A percentile compares a stretch with the other conserved stretches of the same genome.
These are phyloP conservation scores for Chrysanthemum lavandulifolium DNA, from an alignment of 129 eudicot species.

Conservation along the genomic window DNA sequence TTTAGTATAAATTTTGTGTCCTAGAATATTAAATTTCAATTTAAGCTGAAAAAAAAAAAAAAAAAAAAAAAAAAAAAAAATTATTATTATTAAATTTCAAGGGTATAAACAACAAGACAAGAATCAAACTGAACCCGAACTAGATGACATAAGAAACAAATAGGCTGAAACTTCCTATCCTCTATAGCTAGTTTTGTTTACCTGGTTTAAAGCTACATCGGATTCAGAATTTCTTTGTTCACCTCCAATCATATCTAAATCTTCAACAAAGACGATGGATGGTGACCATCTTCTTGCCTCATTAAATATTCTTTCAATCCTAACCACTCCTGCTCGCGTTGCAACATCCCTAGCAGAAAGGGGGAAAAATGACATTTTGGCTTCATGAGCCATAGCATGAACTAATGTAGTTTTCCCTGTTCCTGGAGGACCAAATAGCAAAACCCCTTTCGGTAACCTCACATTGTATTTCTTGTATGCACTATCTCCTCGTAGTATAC, in stretches of 20 bases:
- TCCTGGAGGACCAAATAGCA: not conserved
- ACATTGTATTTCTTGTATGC: not conserved
- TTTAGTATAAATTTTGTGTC: not conserved
- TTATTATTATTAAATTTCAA: not conserved
- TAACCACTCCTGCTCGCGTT: not conserved
- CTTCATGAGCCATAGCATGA: not conserved
- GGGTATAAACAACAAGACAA: not conserved
- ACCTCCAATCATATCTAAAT: not conserved
- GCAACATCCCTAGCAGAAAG: not conserved
- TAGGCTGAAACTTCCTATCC: not conserved
- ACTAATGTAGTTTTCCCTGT: not conserved
- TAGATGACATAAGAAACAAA: not conserved
- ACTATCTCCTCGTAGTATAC: not conserved
- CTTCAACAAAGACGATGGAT: not conserved
- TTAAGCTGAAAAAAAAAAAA: no score
- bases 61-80: no score
- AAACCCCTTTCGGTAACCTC: not conserved
- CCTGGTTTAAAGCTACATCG: not conserved
- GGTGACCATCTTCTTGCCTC: not conserved
- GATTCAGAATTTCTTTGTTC: not conserved
- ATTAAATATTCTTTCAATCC: not conserved
- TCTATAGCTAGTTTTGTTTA: not conserved
- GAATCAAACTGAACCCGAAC: not conserved
- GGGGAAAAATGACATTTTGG: not conserved
- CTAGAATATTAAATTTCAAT: not conserved